Evolutionary conservation across 345 rosid genomes (phyloP).

Genomic region (Eucalyptus melliodora): DNA sequence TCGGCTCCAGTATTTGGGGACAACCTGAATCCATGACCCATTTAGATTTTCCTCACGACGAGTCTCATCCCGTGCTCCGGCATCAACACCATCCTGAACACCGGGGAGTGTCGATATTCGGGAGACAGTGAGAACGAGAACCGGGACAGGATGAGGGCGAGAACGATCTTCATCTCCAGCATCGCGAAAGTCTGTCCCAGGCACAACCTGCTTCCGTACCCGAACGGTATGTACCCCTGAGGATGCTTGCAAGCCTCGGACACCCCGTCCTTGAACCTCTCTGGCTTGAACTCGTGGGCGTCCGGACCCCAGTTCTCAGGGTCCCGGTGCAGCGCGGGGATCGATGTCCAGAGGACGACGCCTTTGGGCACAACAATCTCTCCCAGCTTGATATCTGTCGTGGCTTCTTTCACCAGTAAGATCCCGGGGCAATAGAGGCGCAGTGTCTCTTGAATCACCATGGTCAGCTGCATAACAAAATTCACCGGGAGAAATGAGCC

Average conservation of each 20-base stretch:
- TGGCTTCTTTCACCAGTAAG: background rate
- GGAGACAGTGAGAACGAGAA: constrained; percentile 12
- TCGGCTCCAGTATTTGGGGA: background rate
- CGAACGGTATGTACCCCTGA: constrained; percentile 16
- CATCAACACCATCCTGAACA: constrained; percentile 1
- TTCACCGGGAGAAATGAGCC: background rate
- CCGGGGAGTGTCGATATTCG: constrained; percentile 16
- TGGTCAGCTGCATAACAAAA: background rate
- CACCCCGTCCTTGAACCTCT: constrained; percentile 17
- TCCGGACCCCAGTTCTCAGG: constrained; percentile 27
- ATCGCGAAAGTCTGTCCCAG: constrained; percentile 22
- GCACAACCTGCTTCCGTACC: constrained; percentile 14
- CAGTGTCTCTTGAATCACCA: constrained; percentile 10
- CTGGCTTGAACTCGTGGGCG: constrained; percentile 33
- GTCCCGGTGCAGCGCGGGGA: constrained; percentile 7
- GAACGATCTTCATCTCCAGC: constrained; percentile 12
- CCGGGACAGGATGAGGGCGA: constrained; percentile 7
- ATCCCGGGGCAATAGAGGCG: constrained; percentile 7
- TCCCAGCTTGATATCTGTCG: constrained; percentile 9
- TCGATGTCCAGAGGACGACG: background rate
- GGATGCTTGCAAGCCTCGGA: constrained; percentile 22
- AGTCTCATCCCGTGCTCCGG: constrained; percentile 7
- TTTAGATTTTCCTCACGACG: background rate
- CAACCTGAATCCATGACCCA: background rate
- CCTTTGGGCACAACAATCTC: constrained; percentile 17